A percentile compares a stretch with the other conserved stretches of the same genome.
Evolutionary conservation across 148 eudicot genomes (phyloP).

Genomic region (Spergularia bocconei): DNA sequence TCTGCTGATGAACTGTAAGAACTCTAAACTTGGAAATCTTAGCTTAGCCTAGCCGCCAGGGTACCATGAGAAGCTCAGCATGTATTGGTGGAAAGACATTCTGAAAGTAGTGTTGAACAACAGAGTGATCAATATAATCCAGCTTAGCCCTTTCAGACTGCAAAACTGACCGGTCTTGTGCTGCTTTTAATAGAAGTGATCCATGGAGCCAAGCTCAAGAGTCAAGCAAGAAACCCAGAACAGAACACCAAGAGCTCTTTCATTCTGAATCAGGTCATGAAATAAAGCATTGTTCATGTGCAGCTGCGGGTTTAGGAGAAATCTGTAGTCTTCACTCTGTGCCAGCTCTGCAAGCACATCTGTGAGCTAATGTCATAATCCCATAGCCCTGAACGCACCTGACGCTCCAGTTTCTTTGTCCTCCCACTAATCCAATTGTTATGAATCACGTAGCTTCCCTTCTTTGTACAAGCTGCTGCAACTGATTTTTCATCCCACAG

Average conservation of each 20-base stretch:
- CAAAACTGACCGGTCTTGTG: no score
- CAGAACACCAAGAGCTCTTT: not conserved
- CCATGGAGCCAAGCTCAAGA: no score
- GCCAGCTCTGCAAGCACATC: constrained; percentile 80
- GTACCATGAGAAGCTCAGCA: no score
- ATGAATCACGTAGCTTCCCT: constrained; percentile 71
- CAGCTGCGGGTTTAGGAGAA: constrained; percentile 28
- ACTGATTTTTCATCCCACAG: constrained; percentile 64
- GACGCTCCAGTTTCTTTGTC: constrained; percentile 72
- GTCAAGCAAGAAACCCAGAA: no score
- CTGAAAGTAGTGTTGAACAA: no score
- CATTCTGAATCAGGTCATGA: not conserved
- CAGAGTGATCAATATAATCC: no score
- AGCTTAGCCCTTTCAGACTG: no score
- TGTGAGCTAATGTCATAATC: constrained; percentile 70
- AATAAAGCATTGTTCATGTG: not conserved
- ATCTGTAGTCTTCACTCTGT: constrained; percentile 25
- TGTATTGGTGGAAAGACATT: no score
- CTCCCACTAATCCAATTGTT: constrained; percentile 94
- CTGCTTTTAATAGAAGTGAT: no score
- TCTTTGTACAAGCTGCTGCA: constrained; percentile 46
- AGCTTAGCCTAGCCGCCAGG: no score
- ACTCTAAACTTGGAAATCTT: no score
- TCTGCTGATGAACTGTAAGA: no score
- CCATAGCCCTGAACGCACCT: constrained; percentile 75